Evolutionary conservation across 208 protist species (phyloP).

Genomic region (Naegleria lovaniensis): DNA sequence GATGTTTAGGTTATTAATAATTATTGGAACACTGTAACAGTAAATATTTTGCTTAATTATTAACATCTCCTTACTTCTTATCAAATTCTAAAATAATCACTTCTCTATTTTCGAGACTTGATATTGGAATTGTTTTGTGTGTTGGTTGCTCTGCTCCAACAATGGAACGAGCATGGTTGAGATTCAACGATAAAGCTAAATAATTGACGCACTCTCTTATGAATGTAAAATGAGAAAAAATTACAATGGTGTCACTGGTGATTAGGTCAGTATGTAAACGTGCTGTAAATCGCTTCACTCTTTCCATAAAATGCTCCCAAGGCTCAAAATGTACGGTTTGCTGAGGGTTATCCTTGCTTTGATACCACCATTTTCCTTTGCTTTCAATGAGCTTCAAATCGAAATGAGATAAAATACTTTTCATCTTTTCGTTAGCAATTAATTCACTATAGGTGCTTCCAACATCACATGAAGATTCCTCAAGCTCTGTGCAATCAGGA

Average conservation of each 20-base stretch:
- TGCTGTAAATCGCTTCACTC: neutral
- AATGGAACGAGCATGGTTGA: neutral
- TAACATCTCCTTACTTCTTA: no score
- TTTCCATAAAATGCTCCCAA: neutral
- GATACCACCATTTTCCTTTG: neutral
- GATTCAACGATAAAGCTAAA: neutral
- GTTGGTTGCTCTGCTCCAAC: neutral
- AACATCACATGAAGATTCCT: neutral
- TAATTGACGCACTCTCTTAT: neutral
- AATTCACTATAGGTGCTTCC: neutral
- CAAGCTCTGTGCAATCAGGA: slow-evolving; percentile 5
- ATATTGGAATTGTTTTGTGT: neutral
- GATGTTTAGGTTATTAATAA: no score
- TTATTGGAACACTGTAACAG: no score
- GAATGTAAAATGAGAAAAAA: neutral
- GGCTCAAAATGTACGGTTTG: neutral
- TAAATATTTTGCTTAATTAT: no score
- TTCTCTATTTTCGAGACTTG: neutral
- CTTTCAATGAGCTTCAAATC: neutral
- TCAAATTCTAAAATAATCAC: neutral
- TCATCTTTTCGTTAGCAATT: neutral
- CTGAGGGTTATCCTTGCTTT: neutral
- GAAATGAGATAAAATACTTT: neutral
- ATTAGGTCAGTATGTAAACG: neutral
- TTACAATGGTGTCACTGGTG: neutral